A percentile compares a stretch with the other conserved stretches of the same genome.
Conservation (phyloP, 805 yeast species). For the Nakazawaea anatomiae region DNA sequence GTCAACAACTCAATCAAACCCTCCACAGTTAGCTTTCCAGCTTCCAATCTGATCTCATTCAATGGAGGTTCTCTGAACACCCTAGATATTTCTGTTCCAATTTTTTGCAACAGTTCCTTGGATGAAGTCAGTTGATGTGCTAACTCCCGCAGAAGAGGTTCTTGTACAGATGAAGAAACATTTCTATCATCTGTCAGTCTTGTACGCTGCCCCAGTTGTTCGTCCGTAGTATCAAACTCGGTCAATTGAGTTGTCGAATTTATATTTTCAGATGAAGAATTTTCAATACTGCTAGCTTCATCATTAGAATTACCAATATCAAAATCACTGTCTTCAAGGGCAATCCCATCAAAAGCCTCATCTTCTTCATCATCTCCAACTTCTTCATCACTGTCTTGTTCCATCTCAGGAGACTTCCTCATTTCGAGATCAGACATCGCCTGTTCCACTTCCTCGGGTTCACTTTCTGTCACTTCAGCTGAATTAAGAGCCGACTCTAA, state of each 20-base stretch:
- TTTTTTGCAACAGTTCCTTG: slow-evolving; percentile 12
- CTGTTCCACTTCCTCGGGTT: background rate
- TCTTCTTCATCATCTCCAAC: background rate
- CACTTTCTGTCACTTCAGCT: slow-evolving; percentile 14
- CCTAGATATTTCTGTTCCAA: background rate
- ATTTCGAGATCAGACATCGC: slow-evolving; percentile 4
- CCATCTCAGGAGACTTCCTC: slow-evolving; percentile 12
- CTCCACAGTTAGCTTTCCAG: background rate
- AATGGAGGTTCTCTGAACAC: slow-evolving; percentile 4
- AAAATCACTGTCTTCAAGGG: slow-evolving; percentile 7
- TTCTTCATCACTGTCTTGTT: background rate
- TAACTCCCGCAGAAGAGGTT: too few species aligned
- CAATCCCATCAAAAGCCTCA: slow-evolving; percentile 3
- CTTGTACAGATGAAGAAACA: too few species aligned
- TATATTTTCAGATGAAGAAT: background rate
- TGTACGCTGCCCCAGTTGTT: background rate
- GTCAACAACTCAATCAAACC: slow-evolving; percentile 5
- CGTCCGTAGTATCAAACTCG: slow-evolving; percentile 3
- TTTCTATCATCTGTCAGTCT: background rate
- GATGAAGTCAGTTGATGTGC: background rate
- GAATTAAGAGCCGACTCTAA: slow-evolving; percentile 1
- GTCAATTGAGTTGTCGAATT: slow-evolving; percentile 12
- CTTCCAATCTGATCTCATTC: background rate
- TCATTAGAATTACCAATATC: slow-evolving; percentile 5
- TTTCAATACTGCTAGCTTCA: background rate